phyloP scores from a whole-genome alignment of 2,329 filamentous ascomycete species.

The Mollisiaceae sp. region DNA sequence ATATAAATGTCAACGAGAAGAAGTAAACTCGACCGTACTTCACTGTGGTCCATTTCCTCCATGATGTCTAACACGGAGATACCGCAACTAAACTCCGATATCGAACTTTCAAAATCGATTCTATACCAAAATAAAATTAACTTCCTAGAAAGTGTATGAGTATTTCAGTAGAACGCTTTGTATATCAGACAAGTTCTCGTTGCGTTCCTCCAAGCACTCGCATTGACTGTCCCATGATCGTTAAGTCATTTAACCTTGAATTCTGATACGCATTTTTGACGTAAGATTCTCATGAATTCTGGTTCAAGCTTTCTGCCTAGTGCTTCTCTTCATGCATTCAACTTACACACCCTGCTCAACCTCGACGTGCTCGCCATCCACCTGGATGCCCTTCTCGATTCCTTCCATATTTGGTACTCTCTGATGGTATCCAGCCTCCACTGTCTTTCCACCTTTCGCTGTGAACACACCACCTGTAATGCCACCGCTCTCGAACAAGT shows the following conservation, averaged over 20 bases:
- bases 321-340: neutral
- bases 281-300: neutral
- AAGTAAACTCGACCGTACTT: neutral
- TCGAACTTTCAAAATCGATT: neutral
- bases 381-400: constrained; percentile 1
- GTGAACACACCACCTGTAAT: constrained; percentile 46
- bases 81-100: neutral
- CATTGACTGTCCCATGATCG: too few relatives aligned
- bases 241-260: too few relatives aligned
- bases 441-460: constrained; percentile 31
- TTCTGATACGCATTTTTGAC: too few relatives aligned
- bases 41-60: neutral
- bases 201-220: too few relatives aligned
- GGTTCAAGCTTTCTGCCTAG: neutral
- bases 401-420: constrained; percentile 16
- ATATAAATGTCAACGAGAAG: neutral
- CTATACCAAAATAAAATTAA: neutral
- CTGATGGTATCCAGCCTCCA: constrained; percentile 26
- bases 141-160: neutral
- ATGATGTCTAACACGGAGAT: neutral
- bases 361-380: constrained; percentile 12
- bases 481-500: constrained; percentile 47
- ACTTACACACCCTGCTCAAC: constrained; percentile 9
- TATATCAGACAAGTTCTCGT: neutral
- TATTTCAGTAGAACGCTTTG: neutral